phyloP scores from a whole-genome alignment of 2,329 filamentous ascomycete genomes.

The Fusarium sp. region DNA sequence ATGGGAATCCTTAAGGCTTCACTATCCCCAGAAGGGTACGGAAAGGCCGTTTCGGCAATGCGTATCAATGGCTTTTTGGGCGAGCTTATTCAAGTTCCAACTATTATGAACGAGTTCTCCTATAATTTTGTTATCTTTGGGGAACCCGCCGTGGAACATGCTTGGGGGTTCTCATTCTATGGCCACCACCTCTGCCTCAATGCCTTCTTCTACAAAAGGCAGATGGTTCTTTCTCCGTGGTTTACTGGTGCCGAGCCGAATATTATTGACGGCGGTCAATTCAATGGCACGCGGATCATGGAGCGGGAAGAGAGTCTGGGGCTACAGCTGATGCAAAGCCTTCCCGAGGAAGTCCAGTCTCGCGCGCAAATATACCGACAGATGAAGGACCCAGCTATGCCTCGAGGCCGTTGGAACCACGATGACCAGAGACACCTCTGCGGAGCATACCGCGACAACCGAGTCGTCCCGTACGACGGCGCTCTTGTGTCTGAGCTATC shows the following conservation, averaged over 20 bases:
- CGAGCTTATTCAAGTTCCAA: constrained; percentile 72
- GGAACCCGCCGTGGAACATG: constrained; percentile 66
- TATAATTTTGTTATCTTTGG: constrained; percentile 84
- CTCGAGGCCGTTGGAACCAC: constrained; percentile 80
- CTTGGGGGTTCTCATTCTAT: constrained; percentile 83
- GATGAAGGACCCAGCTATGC: constrained; percentile 77
- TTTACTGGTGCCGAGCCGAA: constrained; percentile 89
- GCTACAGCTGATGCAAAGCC: constrained; percentile 76
- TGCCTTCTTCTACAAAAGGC: constrained; percentile 74
- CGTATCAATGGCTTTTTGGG: constrained; percentile 83
- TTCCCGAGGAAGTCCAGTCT: constrained; percentile 58
- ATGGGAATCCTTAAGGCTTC: constrained; percentile 56
- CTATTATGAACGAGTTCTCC: constrained; percentile 80
- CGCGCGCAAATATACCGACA: constrained; percentile 70
- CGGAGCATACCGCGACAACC: constrained; percentile 84
- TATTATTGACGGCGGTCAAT: constrained; percentile 75
- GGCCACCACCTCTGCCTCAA: constrained; percentile 85
- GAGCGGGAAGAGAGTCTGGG: constrained; percentile 75
- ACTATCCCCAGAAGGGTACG: constrained; percentile 79
- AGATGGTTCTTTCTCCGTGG: constrained; percentile 80
- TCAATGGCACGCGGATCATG: constrained; percentile 76
- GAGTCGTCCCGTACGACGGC: constrained; percentile 82
- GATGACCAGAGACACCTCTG: constrained; percentile 85
- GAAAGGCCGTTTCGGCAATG: constrained; percentile 78
- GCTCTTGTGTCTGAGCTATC: constrained; percentile 63